Percentiles rank a stretch among this genome's conserved stretches.
Evolutionary conservation across 2,329 filamentous ascomycete genomes (phyloP).

Genomic region (Apiospora malaysiana): DNA sequence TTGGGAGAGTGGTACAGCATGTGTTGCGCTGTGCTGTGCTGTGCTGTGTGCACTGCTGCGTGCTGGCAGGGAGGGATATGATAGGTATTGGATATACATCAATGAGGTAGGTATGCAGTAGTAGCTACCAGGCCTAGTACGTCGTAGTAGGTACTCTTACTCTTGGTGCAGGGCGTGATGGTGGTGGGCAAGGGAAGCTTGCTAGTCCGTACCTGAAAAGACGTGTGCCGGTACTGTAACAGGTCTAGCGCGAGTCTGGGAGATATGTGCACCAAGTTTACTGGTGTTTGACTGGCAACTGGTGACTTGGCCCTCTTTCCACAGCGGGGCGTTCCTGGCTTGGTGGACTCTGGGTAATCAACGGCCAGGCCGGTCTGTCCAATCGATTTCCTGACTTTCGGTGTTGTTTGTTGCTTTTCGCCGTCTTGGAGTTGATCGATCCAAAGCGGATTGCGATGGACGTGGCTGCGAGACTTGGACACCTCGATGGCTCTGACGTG

Average conservation of each 20-base stretch:
- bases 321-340: conserved; percentile 8
- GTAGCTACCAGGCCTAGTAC: no score
- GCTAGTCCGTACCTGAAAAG: conserved; percentile 15
- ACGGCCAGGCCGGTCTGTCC: background rate
- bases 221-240: conserved; percentile 3
- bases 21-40: background rate
- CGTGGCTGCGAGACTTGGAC: background rate
- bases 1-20: background rate
- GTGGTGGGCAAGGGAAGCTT: conserved; percentile 12
- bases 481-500: background rate
- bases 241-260: background rate
- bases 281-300: conserved; percentile 11
- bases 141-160: background rate
- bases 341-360: conserved; percentile 10
- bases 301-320: conserved; percentile 11
- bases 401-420: background rate
- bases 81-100: background rate
- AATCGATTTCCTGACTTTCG: background rate
- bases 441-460: conserved; percentile 5
- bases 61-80: background rate
- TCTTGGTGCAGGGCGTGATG: background rate
- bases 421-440: background rate
- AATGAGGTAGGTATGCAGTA: no score
- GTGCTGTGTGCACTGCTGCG: background rate
- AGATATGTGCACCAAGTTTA: conserved; percentile 14